Evolutionary conservation across 164 flowering plant genomes (phyloP), one percentile per base, ranked within the genome.

Genomic region (Vitis rotundifolia): DNA sequence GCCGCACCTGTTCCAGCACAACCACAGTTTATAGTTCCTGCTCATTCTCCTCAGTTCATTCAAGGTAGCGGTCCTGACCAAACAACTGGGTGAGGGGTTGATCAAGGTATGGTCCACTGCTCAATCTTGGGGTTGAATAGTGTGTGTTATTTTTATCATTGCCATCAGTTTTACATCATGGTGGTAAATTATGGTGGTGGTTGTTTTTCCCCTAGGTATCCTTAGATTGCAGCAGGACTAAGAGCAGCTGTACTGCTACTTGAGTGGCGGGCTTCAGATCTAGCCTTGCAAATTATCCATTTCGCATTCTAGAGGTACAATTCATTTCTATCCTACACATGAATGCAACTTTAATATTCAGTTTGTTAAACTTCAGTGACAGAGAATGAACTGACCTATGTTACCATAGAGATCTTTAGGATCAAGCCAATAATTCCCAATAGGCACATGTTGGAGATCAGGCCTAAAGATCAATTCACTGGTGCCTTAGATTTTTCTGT

Each of bases 211-310:
- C 83, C 26, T 22, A 89, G 95, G 80, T 84, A 76, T 83, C 91
- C 85, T 85, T 88, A 87, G 88, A 85, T 87, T 91, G 94, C 97
- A 88, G 97, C 97, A 90, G 90, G 97, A 89, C 95, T 88, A 86
- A 91, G 90, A 91, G 82, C 87, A 84, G 87, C 86, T 78, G 86
- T 80, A 81, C 90, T 91, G 97, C 95, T 87, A 91, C 93, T 75
- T 81, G 85, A 86, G 91, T 91, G 89, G 95, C 97, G 81, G 91
- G 89, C 93, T 91, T 88, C 91, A 49, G 77, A 84, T 92, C 90
- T 94, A 84, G 92, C 91, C 97, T 89, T 94, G 97, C 99, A 91
- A 87, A 77, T 87, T 79, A 80, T 80, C 84, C 83, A 83, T 83
- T 83, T 89, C 87, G 92, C 93, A 89, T 92, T 92, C 90, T 92